Evolutionary conservation across 2,329 filamentous ascomycete species (phyloP), one percentile per base, ranked within the genome.

Genomic region (Epichloe festucae): DNA sequence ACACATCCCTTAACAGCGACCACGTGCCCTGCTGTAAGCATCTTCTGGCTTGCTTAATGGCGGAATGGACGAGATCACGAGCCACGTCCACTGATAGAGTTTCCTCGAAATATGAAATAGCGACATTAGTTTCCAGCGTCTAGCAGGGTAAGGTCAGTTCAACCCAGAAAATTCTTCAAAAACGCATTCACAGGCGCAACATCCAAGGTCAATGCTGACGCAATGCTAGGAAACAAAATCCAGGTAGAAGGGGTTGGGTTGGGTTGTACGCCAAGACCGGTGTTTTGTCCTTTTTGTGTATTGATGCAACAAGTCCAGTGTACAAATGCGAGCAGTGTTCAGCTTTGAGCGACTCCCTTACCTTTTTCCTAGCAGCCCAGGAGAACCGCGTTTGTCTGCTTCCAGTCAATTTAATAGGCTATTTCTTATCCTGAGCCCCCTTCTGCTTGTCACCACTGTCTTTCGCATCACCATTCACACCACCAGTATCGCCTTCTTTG

Each of bases 11-110:
- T 6, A 60, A 59, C 3, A 62, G 55, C 1, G 62, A 58, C 10
- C 62, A 67, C 39, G 69, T 76, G 53, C 77, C 81, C 59, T 87
- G 68, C 51, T 98, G 91, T 65, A 96, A 96, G 69, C 91, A 98
- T 67, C 67, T 97, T 5, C 76, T 97, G 15, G 91, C 91, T 1
- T 94, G 87, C 65, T 68, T 91, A 41, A 65, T 97, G 51, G 83
- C 76, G 5, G 83, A 88, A 63, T 90, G 87, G 71, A 64, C 63
- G 0, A 65, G 56, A 3, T 65, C 82, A 31, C 76, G 93, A 57
- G 76, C 60, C 1, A 78, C 77, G 58, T 73, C 85, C 15, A 73
- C 77, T 52, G 74, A 78, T 58, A 73, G 70, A 59, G 60, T 62
- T 41, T 74, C 85, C 15, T 70, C 73, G 23, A 73, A 70, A 54